phyloP scores from a whole-genome alignment of 192 early-diverging fungal species.

The Coemansia furcata region DNA sequence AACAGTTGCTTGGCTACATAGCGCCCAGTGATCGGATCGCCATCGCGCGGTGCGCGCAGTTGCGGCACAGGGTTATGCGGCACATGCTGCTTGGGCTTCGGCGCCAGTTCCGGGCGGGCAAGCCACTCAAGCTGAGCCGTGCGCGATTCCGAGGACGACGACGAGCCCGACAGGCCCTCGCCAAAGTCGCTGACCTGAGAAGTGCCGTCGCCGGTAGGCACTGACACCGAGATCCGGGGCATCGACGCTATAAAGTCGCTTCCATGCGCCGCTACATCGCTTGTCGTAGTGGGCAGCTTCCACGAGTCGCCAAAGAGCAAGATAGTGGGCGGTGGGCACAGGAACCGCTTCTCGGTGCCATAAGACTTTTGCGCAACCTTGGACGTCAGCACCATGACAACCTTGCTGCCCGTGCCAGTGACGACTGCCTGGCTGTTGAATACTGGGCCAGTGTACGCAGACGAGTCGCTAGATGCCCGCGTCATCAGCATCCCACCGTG shows the following conservation, averaged over 20 bases:
- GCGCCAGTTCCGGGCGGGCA: slow-evolving; percentile 40
- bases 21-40: slow-evolving; percentile 60
- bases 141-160: slow-evolving; percentile 13
- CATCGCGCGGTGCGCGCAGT: slow-evolving; percentile 40
- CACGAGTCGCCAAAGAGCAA: slow-evolving; percentile 72
- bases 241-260: slow-evolving; percentile 31
- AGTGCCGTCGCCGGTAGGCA: slow-evolving; percentile 31
- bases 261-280: slow-evolving; percentile 14
- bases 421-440: slow-evolving; percentile 54
- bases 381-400: slow-evolving; percentile 75
- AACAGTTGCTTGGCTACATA: slow-evolving; percentile 80
- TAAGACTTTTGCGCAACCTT: slow-evolving; percentile 94
- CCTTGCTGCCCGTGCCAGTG: slow-evolving; percentile 48
- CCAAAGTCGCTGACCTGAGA: slow-evolving; percentile 8
- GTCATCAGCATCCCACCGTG: not conserved
- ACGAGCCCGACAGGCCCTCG: slow-evolving; percentile 3
- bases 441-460: slow-evolving; percentile 18
- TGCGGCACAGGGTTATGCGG: slow-evolving; percentile 26
- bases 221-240: slow-evolving; percentile 46
- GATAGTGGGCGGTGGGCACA: slow-evolving; percentile 82
- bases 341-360: slow-evolving; percentile 88
- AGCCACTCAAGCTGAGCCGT: slow-evolving; percentile 50
- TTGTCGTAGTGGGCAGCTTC: slow-evolving; percentile 54
- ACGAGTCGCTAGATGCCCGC: not conserved
- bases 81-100: slow-evolving; percentile 44